phyloP scores from a whole-genome alignment of 805 yeast genomes.

The Candida caryicola region DNA sequence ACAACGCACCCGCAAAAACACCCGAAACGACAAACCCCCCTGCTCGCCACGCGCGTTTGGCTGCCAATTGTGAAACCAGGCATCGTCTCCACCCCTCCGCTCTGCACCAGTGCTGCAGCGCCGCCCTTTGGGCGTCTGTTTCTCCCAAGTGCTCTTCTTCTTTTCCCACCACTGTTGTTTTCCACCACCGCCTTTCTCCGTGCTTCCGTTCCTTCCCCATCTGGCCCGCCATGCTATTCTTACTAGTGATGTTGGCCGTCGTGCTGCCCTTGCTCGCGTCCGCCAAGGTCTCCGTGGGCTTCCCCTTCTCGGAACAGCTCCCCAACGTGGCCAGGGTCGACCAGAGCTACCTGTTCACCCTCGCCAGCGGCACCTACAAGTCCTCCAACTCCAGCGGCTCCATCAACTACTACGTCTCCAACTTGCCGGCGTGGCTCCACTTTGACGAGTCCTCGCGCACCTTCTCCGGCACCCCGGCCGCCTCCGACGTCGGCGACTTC shows the following conservation, averaged over 20 bases:
- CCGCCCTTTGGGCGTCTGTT: background rate
- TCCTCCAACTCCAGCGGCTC: conserved; percentile 31
- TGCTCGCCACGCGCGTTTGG: background rate
- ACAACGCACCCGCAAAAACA: too few relatives aligned
- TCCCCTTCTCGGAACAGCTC: conserved; percentile 77
- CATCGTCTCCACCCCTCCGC: too few relatives aligned
- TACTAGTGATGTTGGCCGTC: conserved; percentile 11
- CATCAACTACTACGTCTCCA: conserved; percentile 53
- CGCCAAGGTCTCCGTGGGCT: conserved; percentile 58
- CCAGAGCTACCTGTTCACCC: conserved; percentile 57
- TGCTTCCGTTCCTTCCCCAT: background rate
- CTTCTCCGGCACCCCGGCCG: conserved; percentile 65
- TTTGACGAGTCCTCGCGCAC: conserved; percentile 63
- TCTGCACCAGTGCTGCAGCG: too few relatives aligned
- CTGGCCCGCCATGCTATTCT: conserved; percentile 8
- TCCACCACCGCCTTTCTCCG: background rate
- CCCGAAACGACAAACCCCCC: too few relatives aligned
- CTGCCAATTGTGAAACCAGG: too few relatives aligned
- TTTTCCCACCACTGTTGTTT: background rate
- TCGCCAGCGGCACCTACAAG: conserved; percentile 68
- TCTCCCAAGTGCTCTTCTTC: background rate
- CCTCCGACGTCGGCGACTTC: conserved; percentile 42
- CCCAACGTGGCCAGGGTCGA: conserved; percentile 84
- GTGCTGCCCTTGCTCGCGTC: conserved; percentile 8
- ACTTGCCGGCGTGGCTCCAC: conserved; percentile 74